Percentiles rank a stretch among this genome's conserved stretches.
Conservation (phyloP, 306 rosid genomes). For the Begonia loranthoides region DNA sequence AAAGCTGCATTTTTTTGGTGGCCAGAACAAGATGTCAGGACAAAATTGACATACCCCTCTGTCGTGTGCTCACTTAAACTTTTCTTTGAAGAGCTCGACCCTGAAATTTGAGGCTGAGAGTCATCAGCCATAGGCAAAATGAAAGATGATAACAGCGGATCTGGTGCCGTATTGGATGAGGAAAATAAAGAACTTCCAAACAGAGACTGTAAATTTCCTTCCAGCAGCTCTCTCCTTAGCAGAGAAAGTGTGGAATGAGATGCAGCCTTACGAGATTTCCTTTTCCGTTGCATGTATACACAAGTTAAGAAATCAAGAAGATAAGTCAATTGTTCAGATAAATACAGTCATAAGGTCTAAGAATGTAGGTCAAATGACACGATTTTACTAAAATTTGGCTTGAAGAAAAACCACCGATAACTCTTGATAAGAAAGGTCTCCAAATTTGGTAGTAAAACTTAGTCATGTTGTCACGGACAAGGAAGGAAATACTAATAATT, state of each 20-base stretch:
- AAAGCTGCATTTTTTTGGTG: too few species aligned
- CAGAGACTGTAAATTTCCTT: slow-evolving; percentile 74
- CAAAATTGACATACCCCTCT: slow-evolving; percentile 32
- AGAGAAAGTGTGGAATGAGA: slow-evolving; percentile 77
- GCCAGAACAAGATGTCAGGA: background rate
- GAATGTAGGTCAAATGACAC: too few species aligned
- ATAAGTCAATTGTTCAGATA: background rate
- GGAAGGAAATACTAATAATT: background rate
- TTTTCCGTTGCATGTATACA: slow-evolving; percentile 82
- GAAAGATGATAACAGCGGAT: slow-evolving; percentile 80
- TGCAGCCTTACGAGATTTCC: slow-evolving; percentile 84
- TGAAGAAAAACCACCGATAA: too few species aligned
- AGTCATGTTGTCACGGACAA: background rate
- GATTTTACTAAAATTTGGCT: too few species aligned
- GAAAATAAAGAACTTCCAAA: slow-evolving; percentile 72
- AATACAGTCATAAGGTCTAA: background rate
- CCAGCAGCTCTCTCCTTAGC: slow-evolving; percentile 75
- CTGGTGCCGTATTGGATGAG: slow-evolving; percentile 65
- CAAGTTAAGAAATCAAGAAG: slow-evolving; percentile 46
- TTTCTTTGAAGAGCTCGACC: slow-evolving; percentile 52
- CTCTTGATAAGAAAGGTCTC: too few species aligned
- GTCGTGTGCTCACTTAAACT: slow-evolving; percentile 29
- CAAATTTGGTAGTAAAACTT: too few species aligned
- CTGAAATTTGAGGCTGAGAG: slow-evolving; percentile 50
- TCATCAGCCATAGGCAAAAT: slow-evolving; percentile 76